Conservation (phyloP, 2,329 filamentous ascomycete species). For the Basipetospora chlamydospora region DNA sequence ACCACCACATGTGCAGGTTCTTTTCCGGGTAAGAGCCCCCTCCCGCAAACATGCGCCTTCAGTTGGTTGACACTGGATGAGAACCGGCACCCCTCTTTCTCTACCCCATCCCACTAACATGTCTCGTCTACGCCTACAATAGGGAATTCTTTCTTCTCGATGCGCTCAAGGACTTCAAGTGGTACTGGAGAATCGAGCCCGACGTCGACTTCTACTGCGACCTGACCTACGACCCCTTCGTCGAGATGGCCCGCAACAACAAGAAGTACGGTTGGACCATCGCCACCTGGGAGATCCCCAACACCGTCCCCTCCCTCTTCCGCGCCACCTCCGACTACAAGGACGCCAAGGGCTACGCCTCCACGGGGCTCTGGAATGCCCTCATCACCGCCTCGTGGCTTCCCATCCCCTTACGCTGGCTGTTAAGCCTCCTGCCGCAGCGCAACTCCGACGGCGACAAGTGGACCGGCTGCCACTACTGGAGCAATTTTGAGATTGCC, state of each 20-base stretch:
- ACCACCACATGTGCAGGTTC: conserved; percentile 27
- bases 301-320: conserved; percentile 27
- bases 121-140: neutral
- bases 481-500: conserved; percentile 33
- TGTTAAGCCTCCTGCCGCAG: conserved; percentile 18
- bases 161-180: conserved; percentile 25
- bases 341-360: conserved; percentile 18
- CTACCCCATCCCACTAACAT: too few species aligned
- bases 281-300: conserved; percentile 25
- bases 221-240: conserved; percentile 32
- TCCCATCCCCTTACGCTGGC: conserved; percentile 23
- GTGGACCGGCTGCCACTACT: conserved; percentile 31
- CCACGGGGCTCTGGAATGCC: conserved; percentile 24
- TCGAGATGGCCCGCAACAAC: conserved; percentile 26
- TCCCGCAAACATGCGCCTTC: too few species aligned
- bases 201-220: conserved; percentile 29
- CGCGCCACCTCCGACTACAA: conserved; percentile 26
- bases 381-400: conserved; percentile 25
- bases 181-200: conserved; percentile 32
- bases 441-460: conserved; percentile 23
- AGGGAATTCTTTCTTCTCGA: conserved; percentile 29
- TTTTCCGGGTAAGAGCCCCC: conserved; percentile 30
- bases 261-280: conserved; percentile 31
- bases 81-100: too few species aligned
- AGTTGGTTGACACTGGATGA: too few species aligned